Base-by-base conservation (phyloP, 345 rosid species). In the Trapa incisa region DNA sequence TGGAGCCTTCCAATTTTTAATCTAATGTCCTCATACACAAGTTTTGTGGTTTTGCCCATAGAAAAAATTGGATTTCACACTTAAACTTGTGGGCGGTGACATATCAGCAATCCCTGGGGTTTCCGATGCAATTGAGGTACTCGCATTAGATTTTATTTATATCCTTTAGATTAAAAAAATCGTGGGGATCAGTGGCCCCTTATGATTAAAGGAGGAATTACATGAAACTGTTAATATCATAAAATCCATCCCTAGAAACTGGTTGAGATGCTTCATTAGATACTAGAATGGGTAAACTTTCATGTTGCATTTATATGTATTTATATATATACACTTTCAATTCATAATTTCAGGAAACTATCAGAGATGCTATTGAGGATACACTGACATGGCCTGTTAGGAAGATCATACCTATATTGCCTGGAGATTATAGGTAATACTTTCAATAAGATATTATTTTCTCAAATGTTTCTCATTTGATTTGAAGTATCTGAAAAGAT, bases 381-480 rank as follows among this genome's bases (percentile, higher is more conserved):
- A 85, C 96, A 42, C 91, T 95, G 69, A 91, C 96, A 58, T 95
- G 99, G 99, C 99, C 99, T 73, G 94, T 89, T 60, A 82, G 99
- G 71, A 95, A 95, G 86, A 82, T 95, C 79, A 61, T 95, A 76
- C 98, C 98, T 71, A 95, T 95, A 77, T 74, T 91, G 78, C 99
- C 99, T 16, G 98, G 99, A 65, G 98, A 95, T 76, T 95, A 91
- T 73, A 86, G 98, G 99, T 95, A 84, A 66, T 54, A 74, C 12
- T 12, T 64, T 35, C 9, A 14, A 0, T 39, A 29, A 72, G 71
- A 70, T 38, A 9, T 37, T 78, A n/a, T 54, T 58, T 11, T 61
- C 66, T 64, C 14, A 45, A 32, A 42, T 17, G 71, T 12, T n/a
- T n/a, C 37, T 42, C 45, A 42, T 42, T 35, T 61, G n/a, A 14